Evolutionary conservation across 176 grass and related monocot species (phyloP).

Genomic region (Urochloa ruziziensis): DNA sequence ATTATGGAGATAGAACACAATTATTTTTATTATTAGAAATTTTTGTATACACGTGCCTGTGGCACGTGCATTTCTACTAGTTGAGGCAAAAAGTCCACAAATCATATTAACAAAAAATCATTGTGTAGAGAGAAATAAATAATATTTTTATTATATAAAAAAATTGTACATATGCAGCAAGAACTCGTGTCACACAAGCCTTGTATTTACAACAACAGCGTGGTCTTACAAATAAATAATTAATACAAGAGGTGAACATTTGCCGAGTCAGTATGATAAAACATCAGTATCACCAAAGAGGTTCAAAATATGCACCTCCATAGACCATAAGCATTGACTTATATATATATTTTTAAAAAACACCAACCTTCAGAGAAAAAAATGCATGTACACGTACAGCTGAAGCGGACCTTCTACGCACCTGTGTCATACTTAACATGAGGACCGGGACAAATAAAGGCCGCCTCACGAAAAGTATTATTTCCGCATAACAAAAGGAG

Average conservation of each 20-base stretch:
- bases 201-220: neutral
- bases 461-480: neutral
- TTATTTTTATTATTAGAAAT: too few relatives aligned
- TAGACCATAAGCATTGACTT: neutral
- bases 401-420: constrained; percentile 27
- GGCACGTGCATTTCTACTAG: too few relatives aligned
- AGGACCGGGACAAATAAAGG: neutral
- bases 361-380: neutral
- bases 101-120: neutral
- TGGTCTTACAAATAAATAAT: neutral
- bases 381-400: neutral
- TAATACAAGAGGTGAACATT: neutral
- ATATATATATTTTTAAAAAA: neutral
- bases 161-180: too few relatives aligned
- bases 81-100: neutral
- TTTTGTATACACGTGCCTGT: too few relatives aligned
- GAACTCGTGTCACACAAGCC: too few relatives aligned
- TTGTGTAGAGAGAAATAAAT: neutral
- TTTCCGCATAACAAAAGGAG: neutral
- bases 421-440: constrained; percentile 23
- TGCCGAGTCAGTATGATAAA: neutral
- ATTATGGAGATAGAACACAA: too few relatives aligned
- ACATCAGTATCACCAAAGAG: neutral
- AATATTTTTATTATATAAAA: too few relatives aligned
- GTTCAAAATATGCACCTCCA: neutral